Conservation (phyloP, 305 asterid species). For the Fraxinus platypoda region DNA sequence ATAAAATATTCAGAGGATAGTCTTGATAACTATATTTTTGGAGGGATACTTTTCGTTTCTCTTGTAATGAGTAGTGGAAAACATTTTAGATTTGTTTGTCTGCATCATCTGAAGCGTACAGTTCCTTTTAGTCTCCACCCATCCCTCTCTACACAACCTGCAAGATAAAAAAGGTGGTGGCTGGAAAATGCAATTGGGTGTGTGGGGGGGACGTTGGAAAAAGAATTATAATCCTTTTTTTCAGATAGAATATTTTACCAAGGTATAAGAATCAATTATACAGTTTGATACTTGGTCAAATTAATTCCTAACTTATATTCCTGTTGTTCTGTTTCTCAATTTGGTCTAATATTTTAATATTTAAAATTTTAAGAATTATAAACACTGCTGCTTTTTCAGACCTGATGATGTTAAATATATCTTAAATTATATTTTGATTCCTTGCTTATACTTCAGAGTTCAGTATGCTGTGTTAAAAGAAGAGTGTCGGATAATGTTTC, state of each 20-base stretch:
- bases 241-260: background rate
- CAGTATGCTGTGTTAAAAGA: constrained; percentile 68
- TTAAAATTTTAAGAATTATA: background rate
- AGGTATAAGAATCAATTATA: background rate
- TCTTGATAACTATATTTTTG: background rate
- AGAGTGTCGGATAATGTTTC: constrained; percentile 67
- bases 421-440: constrained; percentile 16
- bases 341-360: background rate
- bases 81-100: background rate
- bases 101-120: background rate
- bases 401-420: constrained; percentile 14
- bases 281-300: background rate
- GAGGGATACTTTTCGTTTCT: background rate
- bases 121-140: background rate
- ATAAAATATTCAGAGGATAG: background rate
- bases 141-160: background rate
- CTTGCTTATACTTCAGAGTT: constrained; percentile 41
- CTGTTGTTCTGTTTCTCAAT: background rate
- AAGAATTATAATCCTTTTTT: background rate
- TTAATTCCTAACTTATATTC: background rate
- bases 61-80: background rate
- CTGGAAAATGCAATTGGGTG: background rate
- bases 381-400: constrained; percentile 9
- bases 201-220: background rate
- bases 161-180: background rate